Percentiles rank a stretch among this genome's conserved stretches.
These are phyloP conservation scores for Balamuthia mandrillaris DNA, from an alignment of 208 protist genomes.

Conservation along the genomic window DNA sequence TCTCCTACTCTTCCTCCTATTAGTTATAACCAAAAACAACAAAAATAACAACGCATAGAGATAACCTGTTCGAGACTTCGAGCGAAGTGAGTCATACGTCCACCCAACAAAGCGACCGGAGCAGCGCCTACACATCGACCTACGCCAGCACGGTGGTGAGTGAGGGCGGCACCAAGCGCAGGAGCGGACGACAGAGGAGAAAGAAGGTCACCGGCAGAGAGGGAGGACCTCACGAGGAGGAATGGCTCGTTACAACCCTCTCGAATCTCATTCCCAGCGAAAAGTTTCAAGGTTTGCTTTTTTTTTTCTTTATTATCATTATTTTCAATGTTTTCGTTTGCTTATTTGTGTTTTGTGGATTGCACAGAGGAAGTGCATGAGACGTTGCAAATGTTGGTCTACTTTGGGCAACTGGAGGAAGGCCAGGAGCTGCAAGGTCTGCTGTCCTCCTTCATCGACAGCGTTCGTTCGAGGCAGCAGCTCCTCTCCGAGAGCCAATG, in stretches of 20 bases:
- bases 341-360: not conserved
- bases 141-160: no score
- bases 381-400: conserved; percentile 8
- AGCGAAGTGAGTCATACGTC: no score
- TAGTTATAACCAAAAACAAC: no score
- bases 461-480: not conserved
- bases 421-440: not conserved
- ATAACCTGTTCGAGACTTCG: no score
- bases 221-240: conserved; percentile 11
- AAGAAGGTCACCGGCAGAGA: conserved; percentile 24
- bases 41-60: no score
- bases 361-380: not conserved
- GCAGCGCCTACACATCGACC: no score
- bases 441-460: not conserved
- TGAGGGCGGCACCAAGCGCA: conserved; percentile 1
- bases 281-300: not conserved
- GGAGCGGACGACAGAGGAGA: not conserved
- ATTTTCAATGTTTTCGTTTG: not conserved
- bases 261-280: not conserved
- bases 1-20: no score
- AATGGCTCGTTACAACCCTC: conserved; percentile 31
- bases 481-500: conserved; percentile 12
- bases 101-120: no score
- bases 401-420: conserved; percentile 24
- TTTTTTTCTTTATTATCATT: not conserved